Evolutionary conservation across 2,329 filamentous ascomycete species (phyloP), one percentile per base, ranked within the genome.

Genomic region (Cladophialophora carrionii): DNA sequence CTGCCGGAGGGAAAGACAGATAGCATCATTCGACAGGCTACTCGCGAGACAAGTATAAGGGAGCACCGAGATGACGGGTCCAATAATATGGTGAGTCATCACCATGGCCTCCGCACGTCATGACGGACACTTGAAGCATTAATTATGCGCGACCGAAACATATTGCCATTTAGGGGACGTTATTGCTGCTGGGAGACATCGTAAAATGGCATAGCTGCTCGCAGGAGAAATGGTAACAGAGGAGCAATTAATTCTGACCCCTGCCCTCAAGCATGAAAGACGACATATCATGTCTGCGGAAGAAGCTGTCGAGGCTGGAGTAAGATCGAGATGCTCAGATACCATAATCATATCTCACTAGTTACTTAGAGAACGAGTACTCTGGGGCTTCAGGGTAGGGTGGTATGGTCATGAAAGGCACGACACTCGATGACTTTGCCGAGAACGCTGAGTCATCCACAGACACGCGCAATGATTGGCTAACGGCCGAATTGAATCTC

Each of bases 1-100:
- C 31, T 59, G 43, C 29, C 64, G 65, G 20, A 48, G 61, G 14
- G 61, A 54, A n/a, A 67, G 52, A 31, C 57, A 67, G n/a, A n/a
- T n/a, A n/a, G 6, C 14, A n/a, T 31, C 24, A n/a, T 48, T 20
- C n/a, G 24, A 10, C n/a, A 22, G 10, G 41, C 4, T n/a, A 9
- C 24, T 26, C 17, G 20, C 37, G 20, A 29, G 20, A 32, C 34
- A 32, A 14, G 48, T 57, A 57, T 48, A 57, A 46, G 17, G 20
- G 8, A 57, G n/a, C 14, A 17, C 10, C 26, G 24, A 14, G 20
- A 9, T 12, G 22, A 57, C 22, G 37, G 26, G 6, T 57, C 24
- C 37, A 26, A 20, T 3, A 32, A 10, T 20, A 43, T 29, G 14
- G 34, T 57, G 55, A 57, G 22, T 12, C 34, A 10, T 46, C 6